Base-by-base conservation (phyloP, 2,329 filamentous ascomycete genomes). In the Raffaelea deltoideospora region DNA sequence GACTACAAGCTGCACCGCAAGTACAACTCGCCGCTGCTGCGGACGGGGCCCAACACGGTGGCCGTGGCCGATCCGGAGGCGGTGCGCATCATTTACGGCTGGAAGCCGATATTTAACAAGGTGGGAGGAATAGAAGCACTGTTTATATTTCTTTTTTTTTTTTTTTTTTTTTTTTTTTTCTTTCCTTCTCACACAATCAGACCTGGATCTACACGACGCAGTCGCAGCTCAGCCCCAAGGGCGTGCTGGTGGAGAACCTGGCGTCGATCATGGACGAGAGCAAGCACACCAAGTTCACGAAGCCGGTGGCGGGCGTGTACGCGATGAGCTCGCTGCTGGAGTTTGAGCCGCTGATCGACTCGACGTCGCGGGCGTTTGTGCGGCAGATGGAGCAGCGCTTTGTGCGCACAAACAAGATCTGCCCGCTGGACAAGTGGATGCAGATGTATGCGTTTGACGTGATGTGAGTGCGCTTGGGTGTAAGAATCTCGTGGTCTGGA, bases 391-490 rank as follows among this genome's bases (percentile, higher is more conserved):
- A 53, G 23, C 34, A 53, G 20, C 35, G 46, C 6, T 54, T 52
- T 34, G 40, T 47, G 20, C 36, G 47, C 29, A 31, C 34, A 5
- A 34, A 38, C 3, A 38, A 48, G 29, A 31, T 35, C 3, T 51
- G 47, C 29, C 39, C 49, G 23, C 33, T 54, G 4, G 48, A 43
- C 6, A 37, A 50, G 19, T 76, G 72, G 72, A 53, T 78, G 31
- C 72, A 78, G 38, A 76, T 64, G 51, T 77, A 72, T 47, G 73
- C 74, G 0, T 77, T 77, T 44, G 73, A 78, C 50, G 72, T 76
- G 3, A 73, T 76, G 31, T 33, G 10, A 24, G 31, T 33, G 17
- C 5, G 28, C 2, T 17, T n/a, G n/a, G n/a, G n/a, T n/a, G n/a
- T n/a, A n/a, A n/a, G n/a, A n/a, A n/a, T n/a, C n/a, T n/a, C n/a